These are phyloP conservation scores for Fennellomyces sp. DNA, from an alignment of 371 early-diverging fungal species.

Conservation along the genomic window DNA sequence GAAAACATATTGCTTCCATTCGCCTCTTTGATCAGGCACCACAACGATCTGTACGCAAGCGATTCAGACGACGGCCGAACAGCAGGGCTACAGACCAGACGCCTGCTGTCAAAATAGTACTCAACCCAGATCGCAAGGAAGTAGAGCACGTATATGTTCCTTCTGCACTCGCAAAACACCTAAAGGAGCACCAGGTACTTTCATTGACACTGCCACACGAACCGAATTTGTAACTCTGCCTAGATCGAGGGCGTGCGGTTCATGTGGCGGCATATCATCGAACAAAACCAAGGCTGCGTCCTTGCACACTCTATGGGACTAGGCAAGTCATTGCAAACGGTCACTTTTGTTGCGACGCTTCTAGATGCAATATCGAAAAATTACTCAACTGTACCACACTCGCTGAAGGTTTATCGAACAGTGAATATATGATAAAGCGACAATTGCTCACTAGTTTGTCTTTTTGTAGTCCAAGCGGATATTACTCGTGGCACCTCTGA, in stretches of 20 bases:
- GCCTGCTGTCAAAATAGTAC: neutral
- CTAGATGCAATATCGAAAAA: constrained; percentile 43
- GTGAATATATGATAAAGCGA: too few relatives aligned
- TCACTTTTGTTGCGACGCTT: constrained; percentile 73
- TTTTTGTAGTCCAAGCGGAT: constrained; percentile 56
- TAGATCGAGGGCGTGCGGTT: constrained; percentile 77
- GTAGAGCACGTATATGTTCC: neutral
- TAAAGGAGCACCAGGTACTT: neutral
- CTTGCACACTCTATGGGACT: constrained; percentile 91
- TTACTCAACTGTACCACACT: constrained; percentile 43
- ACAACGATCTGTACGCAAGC: neutral
- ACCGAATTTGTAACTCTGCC: neutral
- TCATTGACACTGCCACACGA: neutral
- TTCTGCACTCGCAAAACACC: neutral
- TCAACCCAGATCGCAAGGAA: neutral
- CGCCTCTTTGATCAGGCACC: neutral
- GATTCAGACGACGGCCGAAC: neutral
- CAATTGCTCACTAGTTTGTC: neutral
- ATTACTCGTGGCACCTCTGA: constrained; percentile 83
- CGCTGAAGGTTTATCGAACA: constrained; percentile 48
- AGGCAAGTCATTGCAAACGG: constrained; percentile 83
- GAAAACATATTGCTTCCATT: too few relatives aligned
- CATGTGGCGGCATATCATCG: constrained; percentile 78
- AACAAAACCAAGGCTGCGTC: constrained; percentile 75
- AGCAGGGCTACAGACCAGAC: too few relatives aligned